Base-by-base conservation (phyloP, 73 alveolate species). In the Halteria grandinella region DNA sequence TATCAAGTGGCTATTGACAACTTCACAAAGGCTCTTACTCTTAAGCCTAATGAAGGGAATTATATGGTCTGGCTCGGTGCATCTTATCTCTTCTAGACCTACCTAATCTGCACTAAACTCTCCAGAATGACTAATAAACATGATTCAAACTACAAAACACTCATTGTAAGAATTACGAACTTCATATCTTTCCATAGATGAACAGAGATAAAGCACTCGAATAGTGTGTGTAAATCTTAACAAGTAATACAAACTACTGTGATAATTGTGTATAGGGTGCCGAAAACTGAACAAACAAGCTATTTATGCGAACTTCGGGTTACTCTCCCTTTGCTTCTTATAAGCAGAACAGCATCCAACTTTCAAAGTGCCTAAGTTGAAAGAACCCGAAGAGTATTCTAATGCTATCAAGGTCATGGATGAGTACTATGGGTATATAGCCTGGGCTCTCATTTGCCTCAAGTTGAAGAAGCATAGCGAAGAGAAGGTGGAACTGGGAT, bases 401-500 rank as follows among this genome's bases (percentile, higher is more conserved):
- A 66, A 66, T 27, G 25, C 23, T 8, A 66, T 66, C 3, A 66
- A 66, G 33, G 52, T 29, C 23, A 29, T 6, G n/a, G 66, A 66
- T 66, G 51, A 8, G 15, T 66, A 44, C 53, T 66, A 66, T 66
- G 80, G 80, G 3, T 66, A 66, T 66, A 45, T 66, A 28, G 80
- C 80, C 1, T 66, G 80, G 80, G 7, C 80, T 3, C 50, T 44
- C 3, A 44, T 66, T 7, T 66, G 47, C 28, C 18, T 66, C 10
- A 20, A 47, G 15, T 39, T 24, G 20, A 23, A 4, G 28, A 21
- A 28, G 12, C n/a, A n/a, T n/a, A n/a, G n/a, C n/a, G n/a, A 25
- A 66, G 47, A 15, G 45, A 66, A 27, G 7, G 6, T 7, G 28
- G 15, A 39, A 25, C 50, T 66, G 3, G 80, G 80, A 15, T 2